Conservation (phyloP, 805 yeast genomes). For the Cyberlindnera xishuangbannaensis region DNA sequence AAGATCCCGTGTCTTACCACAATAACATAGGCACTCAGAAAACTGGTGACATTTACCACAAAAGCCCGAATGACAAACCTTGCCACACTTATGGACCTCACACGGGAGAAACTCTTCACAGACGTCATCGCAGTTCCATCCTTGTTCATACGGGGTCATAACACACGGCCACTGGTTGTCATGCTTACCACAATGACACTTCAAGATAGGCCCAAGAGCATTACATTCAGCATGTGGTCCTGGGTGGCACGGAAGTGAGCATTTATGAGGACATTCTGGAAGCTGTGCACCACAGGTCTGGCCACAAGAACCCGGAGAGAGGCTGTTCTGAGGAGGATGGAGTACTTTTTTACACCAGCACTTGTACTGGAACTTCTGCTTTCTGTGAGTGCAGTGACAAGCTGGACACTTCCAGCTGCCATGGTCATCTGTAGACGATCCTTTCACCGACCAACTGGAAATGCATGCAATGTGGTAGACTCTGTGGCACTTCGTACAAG, state of each 20-base stretch:
- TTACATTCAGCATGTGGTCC: constrained; percentile 84
- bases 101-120: constrained; percentile 67
- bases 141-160: constrained; percentile 58
- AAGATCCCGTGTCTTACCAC: constrained; percentile 51
- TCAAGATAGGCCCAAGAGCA: constrained; percentile 65
- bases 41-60: constrained; percentile 67
- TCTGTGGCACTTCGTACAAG: constrained; percentile 71
- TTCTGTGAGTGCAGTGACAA: constrained; percentile 48
- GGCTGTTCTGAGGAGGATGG: constrained; percentile 54
- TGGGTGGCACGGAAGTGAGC: constrained; percentile 77
- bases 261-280: constrained; percentile 61
- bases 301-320: constrained; percentile 84
- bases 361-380: constrained; percentile 50
- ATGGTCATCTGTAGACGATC: constrained; percentile 55
- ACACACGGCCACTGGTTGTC: constrained; percentile 66
- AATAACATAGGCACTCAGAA: constrained; percentile 57
- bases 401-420: constrained; percentile 84
- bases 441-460: constrained; percentile 77
- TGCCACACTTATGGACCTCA: constrained; percentile 60
- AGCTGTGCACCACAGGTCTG: constrained; percentile 64
- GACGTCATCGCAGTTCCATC: constrained; percentile 59
- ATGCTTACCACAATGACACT: constrained; percentile 70
- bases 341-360: constrained; percentile 88
- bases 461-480: constrained; percentile 86
- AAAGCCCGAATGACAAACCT: constrained; percentile 70